Percentiles rank a stretch among this genome's conserved stretches.
These are phyloP conservation scores for Amanita fuliginea DNA, from an alignment of 768 basidiomycete genomes.

Conservation along the genomic window DNA sequence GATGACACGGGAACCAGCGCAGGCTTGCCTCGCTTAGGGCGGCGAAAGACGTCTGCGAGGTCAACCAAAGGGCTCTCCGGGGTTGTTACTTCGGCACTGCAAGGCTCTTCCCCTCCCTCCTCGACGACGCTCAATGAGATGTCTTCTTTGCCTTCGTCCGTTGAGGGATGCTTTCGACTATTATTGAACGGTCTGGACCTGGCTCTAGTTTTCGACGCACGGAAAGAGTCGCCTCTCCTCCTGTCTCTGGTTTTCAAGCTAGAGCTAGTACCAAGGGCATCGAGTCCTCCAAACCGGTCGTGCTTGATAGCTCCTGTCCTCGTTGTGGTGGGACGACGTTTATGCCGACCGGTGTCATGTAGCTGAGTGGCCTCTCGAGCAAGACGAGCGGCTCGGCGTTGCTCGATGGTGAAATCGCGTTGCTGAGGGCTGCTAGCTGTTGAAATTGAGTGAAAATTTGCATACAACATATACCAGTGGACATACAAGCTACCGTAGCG, in stretches of 20 bases:
- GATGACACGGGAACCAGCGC: constrained; percentile 8
- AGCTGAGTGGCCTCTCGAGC: constrained; percentile 10
- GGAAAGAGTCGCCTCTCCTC: not conserved
- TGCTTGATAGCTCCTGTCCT: not conserved
- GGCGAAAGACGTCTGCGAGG: constrained; percentile 15
- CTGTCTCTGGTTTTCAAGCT: not conserved
- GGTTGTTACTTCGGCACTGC: constrained; percentile 13
- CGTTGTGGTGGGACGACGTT: not conserved
- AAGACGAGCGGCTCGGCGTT: constrained; percentile 11
- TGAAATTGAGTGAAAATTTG: not conserved
- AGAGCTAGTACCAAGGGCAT: not conserved
- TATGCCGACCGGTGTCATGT: not conserved
- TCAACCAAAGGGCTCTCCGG: constrained; percentile 14
- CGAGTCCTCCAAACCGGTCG: not conserved
- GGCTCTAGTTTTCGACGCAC: not conserved
- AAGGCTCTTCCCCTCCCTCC: constrained; percentile 12
- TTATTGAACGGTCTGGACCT: not conserved
- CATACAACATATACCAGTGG: not conserved
- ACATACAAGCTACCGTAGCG: constrained; percentile 17
- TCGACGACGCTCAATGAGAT: constrained; percentile 12
- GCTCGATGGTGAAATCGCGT: not conserved
- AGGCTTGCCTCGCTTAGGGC: not conserved
- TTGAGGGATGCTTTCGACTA: not conserved
- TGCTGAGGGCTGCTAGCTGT: not conserved
- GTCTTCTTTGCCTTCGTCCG: not conserved